Conservation (phyloP, 352 stramenopile species). For the Blastocystis sp. region DNA sequence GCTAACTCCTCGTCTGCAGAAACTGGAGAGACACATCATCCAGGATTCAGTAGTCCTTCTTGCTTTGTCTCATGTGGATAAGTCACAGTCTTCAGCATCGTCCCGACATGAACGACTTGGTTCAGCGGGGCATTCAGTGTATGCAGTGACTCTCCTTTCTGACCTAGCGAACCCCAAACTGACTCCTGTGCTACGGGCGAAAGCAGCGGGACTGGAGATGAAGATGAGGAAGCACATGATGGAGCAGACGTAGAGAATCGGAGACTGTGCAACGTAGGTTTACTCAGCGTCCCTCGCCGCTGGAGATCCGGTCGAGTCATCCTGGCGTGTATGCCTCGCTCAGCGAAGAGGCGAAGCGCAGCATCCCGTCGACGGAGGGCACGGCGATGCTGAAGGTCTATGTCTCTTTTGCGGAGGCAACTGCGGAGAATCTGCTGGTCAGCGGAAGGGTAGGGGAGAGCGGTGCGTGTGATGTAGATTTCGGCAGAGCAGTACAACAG, state of each 20-base stretch:
- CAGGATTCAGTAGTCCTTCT: neutral
- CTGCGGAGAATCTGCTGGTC: neutral
- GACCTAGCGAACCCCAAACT: neutral
- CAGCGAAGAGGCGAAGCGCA: constrained; percentile 6
- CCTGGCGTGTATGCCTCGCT: neutral
- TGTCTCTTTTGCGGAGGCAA: neutral
- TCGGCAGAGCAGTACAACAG: neutral
- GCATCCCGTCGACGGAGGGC: neutral
- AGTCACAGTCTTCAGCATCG: constrained; percentile 8
- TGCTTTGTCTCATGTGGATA: neutral
- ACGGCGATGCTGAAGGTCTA: neutral
- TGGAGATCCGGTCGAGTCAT: neutral
- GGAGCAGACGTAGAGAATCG: neutral
- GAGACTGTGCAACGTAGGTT: neutral
- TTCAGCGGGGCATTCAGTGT: constrained; percentile 41
- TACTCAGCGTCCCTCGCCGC: neutral
- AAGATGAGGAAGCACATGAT: constrained; percentile 40
- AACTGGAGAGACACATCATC: constrained; percentile 3
- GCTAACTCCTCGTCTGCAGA: constrained; percentile 5
- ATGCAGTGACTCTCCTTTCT: neutral
- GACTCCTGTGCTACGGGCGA: neutral
- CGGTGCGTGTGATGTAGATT: neutral
- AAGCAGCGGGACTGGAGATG: neutral
- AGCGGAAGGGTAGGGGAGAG: neutral
- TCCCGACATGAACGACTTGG: neutral